These are phyloP conservation scores for Colletotrichum paranaense DNA, from an alignment of 2,329 filamentous ascomycete species.

Conservation along the genomic window DNA sequence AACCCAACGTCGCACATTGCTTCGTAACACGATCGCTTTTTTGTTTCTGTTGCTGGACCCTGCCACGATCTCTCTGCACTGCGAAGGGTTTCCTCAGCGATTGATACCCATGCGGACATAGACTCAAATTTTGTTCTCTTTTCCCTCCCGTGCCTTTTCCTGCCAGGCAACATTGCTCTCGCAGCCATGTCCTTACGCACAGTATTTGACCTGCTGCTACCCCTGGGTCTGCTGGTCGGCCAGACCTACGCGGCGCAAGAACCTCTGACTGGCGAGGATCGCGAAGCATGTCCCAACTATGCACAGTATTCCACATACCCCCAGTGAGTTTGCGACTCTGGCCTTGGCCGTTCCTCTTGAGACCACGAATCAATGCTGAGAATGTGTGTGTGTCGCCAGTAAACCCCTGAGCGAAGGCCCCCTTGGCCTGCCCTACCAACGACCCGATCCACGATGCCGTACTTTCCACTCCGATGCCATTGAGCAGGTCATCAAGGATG, in stretches of 20 bases:
- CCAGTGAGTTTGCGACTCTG: constrained; percentile 48
- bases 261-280: constrained; percentile 35
- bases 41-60: not conserved
- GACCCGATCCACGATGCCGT: constrained; percentile 83
- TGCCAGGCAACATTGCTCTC: not conserved
- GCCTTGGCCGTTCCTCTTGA: not conserved
- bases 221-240: constrained; percentile 36
- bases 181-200: constrained; percentile 26
- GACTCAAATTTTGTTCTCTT: not conserved
- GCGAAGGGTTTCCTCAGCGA: not conserved
- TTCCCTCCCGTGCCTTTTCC: not conserved
- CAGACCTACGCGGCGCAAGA: constrained; percentile 34
- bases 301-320: constrained; percentile 50
- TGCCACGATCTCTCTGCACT: not conserved
- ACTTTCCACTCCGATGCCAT: constrained; percentile 90
- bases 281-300: constrained; percentile 54
- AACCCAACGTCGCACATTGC: constrained; percentile 1
- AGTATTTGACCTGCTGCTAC: constrained; percentile 33
- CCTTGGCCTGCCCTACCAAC: constrained; percentile 84
- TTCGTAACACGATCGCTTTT: constrained; percentile 1
- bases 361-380: constrained; percentile 9
- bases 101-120: constrained; percentile 19
- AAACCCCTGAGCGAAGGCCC: constrained; percentile 83
- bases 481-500: constrained; percentile 86
- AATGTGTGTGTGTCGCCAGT: constrained; percentile 55